These are phyloP conservation scores for Flaveria floridana DNA, from an alignment of 140 eudicot species.

Conservation along the genomic window DNA sequence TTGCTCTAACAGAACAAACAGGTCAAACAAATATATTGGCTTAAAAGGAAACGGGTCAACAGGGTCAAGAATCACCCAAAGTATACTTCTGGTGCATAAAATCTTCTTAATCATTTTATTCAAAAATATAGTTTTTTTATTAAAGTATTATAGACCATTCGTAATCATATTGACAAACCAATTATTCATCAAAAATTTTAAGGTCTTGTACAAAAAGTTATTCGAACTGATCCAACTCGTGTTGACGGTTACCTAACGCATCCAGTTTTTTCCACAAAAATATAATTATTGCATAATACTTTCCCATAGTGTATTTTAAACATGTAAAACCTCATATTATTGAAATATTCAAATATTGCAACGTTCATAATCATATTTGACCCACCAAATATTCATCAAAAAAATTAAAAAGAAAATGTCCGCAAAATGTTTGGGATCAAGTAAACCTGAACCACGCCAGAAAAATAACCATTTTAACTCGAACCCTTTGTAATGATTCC, in stretches of 20 bases:
- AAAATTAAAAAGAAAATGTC: background rate
- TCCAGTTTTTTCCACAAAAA: background rate
- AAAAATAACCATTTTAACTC: background rate
- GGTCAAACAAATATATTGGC: background rate
- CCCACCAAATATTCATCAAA: background rate
- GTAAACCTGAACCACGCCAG: too few relatives aligned
- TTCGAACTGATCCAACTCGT: background rate
- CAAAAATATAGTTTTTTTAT: background rate
- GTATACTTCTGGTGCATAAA: background rate
- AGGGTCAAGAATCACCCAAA: background rate
- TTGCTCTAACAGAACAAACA: background rate
- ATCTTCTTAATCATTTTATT: slow-evolving; percentile 12
- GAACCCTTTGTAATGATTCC: background rate
- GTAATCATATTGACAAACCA: background rate
- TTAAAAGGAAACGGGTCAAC: slow-evolving; percentile 4
- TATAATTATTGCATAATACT: background rate
- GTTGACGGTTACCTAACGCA: background rate
- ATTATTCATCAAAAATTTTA: background rate
- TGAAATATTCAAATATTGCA: background rate
- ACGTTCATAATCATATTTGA: slow-evolving; percentile 9
- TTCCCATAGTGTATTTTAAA: background rate
- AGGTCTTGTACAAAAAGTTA: background rate
- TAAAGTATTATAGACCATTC: background rate
- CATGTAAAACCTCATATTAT: background rate
- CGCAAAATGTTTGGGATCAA: background rate